Evolutionary conservation across 1,284 basidiomycete species (phyloP), one percentile per base, ranked within the genome.

Genomic region (Pulchroboletus neoregius): DNA sequence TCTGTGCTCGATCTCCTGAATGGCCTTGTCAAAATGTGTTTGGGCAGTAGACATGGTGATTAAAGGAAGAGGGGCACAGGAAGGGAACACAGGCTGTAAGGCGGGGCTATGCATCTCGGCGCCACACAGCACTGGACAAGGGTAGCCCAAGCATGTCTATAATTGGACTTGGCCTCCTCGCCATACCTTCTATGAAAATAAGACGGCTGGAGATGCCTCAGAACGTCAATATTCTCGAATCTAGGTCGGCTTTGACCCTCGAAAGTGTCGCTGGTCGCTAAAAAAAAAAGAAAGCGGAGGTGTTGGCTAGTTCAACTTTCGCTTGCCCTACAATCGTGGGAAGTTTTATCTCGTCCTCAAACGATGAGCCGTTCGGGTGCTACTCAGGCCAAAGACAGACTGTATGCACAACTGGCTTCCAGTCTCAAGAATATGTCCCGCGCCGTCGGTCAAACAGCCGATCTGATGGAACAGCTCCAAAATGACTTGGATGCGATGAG

Each of bases 401-500:
- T 86, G 8, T 87, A 87, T 55, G 71, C 74, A 20, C 84, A 87
- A 58, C 74, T 88, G 5, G 75, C 82, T 3, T 69, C 74, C 46
- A 82, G 75, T 46, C 62, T 88, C 9, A 75, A 73, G 18, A 69
- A 81, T 39, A 79, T 87, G 63, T 77, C 80, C 39, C 69, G 79
- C 18, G 76, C 79, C 0, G 71, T 87, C 27, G 70, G 74, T 23
- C 79, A 78, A 54, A 87, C 85, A 0, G 79, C 82, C 12, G 82
- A 84, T 57, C 69, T 88, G 11, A 84, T 82, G 61, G 84, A 84
- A 60, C 78, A 79, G 47, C 71, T 87, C 44, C 80, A 84, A 58
- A 71, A 75, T 39, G 84, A 87, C 67, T 65, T 87, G 42, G 75
- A 85, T 52, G 79, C 84, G 10, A 86, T 87, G 82, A 71, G 79